A percentile compares a stretch with the other conserved stretches of the same genome.
phyloP scores from a whole-genome alignment of 352 stramenopile genomes.

The Phytopythium sindhum region DNA sequence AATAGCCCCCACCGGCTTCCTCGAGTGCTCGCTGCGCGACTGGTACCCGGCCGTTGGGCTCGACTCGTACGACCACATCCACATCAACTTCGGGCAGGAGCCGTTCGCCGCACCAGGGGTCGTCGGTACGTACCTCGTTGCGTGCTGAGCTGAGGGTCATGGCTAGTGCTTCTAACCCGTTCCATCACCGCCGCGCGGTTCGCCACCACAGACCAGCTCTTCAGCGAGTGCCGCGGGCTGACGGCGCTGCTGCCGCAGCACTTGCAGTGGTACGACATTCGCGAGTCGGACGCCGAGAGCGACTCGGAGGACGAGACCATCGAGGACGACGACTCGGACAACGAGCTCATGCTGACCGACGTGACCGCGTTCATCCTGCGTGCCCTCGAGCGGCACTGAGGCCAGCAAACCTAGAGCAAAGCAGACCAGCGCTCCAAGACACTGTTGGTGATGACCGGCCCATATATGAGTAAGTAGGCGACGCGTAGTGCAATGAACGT shows the following conservation, averaged over 20 bases:
- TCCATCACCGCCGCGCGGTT: not conserved
- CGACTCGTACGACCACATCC: conserved; percentile 75
- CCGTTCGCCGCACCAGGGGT: conserved; percentile 46
- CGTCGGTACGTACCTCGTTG: conserved; percentile 22
- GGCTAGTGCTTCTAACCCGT: not conserved
- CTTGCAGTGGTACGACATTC: conserved; percentile 62
- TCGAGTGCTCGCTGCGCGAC: conserved; percentile 45
- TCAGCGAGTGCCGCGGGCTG: conserved; percentile 25
- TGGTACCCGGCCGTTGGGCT: conserved; percentile 84
- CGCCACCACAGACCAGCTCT: conserved; percentile 16
- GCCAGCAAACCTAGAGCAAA: not conserved
- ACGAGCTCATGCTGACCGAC: conserved; percentile 8
- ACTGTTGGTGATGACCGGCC: no score
- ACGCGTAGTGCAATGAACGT: no score
- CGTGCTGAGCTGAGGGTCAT: not conserved
- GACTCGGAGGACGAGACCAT: conserved; percentile 18
- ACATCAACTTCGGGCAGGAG: conserved; percentile 84
- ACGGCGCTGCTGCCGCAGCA: conserved; percentile 20
- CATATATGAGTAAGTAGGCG: no score
- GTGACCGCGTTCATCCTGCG: conserved; percentile 11
- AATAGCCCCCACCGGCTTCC: conserved; percentile 13
- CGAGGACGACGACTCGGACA: conserved; percentile 12
- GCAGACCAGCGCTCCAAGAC: not conserved
- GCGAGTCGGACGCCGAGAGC: conserved; percentile 29
- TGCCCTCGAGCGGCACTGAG: not conserved